Conservation (phyloP, 768 basidiomycete species). For the Mycena pura region DNA sequence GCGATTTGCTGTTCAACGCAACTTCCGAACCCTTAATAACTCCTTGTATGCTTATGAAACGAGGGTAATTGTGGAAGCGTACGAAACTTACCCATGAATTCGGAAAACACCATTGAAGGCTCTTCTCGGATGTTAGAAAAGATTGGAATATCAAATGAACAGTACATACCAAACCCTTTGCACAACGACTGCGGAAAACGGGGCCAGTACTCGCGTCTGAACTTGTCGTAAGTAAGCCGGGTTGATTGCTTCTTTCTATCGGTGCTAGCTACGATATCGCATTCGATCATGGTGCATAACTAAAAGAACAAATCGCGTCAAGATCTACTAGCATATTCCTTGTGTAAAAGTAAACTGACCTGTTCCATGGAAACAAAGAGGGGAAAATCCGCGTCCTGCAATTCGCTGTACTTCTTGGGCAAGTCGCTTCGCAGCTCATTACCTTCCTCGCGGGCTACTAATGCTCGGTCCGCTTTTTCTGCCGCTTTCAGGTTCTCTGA, state of each 20-base stretch:
- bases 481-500: neutral
- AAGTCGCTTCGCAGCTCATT: neutral
- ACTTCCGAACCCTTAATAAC: slow-evolving; percentile 73
- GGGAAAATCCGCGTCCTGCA: neutral
- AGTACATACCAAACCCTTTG: slow-evolving; percentile 55
- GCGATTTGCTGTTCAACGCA: slow-evolving; percentile 40
- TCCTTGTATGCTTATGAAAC: slow-evolving; percentile 40
- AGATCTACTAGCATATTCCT: neutral
- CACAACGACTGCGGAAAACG: slow-evolving; percentile 53
- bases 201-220: slow-evolving; percentile 21
- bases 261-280: neutral
- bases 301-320: neutral
- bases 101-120: slow-evolving; percentile 66
- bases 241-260: neutral
- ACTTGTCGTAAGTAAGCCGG: slow-evolving; percentile 21
- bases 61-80: neutral
- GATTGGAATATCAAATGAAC: neutral
- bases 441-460: neutral
- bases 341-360: neutral
- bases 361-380: neutral
- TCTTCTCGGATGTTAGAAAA: slow-evolving; percentile 43
- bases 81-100: slow-evolving; percentile 64
- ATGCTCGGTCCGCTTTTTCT: neutral
- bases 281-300: neutral
- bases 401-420: neutral